A percentile compares a stretch with the other conserved stretches of the same genome.
phyloP scores from a whole-genome alignment of 2,329 filamentous ascomycete species.

The Ophiobolus disseminans region DNA sequence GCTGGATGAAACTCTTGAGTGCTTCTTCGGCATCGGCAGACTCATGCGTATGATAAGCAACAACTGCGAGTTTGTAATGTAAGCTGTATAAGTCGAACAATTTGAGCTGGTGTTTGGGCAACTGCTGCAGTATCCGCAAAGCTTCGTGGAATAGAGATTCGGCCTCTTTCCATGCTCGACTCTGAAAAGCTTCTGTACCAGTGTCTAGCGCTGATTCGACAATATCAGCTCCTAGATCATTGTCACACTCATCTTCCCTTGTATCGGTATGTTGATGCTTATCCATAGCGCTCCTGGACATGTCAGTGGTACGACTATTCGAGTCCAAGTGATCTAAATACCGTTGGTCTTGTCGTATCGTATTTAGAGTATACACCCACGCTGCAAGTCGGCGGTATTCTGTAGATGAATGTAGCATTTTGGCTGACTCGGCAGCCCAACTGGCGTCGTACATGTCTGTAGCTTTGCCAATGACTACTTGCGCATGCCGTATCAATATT shows the following conservation, averaged over 20 bases:
- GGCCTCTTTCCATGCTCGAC: conserved; percentile 30
- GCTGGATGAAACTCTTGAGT: conserved; percentile 25
- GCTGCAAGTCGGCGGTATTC: conserved; percentile 6
- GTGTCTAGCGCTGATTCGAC: conserved; percentile 33
- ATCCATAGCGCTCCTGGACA: too few species aligned
- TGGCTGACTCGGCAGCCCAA: conserved; percentile 3
- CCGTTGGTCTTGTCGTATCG: conserved; percentile 6
- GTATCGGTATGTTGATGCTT: too few species aligned
- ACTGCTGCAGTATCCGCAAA: conserved; percentile 28
- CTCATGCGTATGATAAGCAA: conserved; percentile 31
- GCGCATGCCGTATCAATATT: conserved; percentile 18
- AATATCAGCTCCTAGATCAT: conserved; percentile 35
- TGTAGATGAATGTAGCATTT: too few species aligned
- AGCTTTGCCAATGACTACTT: conserved; percentile 14
- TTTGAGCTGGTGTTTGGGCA: conserved; percentile 21
- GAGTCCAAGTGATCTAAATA: background rate
- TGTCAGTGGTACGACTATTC: background rate
- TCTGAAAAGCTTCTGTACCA: conserved; percentile 31
- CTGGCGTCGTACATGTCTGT: conserved; percentile 1
- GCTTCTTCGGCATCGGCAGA: conserved; percentile 25
- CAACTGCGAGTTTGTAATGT: conserved; percentile 37
- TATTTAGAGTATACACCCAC: conserved; percentile 17
- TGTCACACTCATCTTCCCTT: conserved; percentile 21
- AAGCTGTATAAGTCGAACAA: conserved; percentile 34
- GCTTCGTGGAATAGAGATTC: conserved; percentile 36